Evolutionary conservation across 345 rosid genomes (phyloP), one percentile per base, ranked within the genome.

Genomic region (Bruguiera parviflora): DNA sequence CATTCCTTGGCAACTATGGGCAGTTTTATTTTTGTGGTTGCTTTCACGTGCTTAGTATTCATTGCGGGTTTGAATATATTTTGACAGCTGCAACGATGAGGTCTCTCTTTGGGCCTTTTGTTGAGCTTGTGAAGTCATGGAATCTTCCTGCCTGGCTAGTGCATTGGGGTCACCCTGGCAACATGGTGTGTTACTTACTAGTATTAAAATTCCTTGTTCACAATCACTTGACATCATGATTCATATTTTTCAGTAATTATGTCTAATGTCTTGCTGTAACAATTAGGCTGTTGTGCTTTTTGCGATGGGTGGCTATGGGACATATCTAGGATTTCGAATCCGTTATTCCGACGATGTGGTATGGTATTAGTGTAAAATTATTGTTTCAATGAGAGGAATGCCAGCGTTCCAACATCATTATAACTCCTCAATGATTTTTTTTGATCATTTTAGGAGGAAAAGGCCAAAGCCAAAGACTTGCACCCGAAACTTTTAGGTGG

Each of bases 271-370:
- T 43, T 69, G 15, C 16, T 67, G n/a, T 39, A 22, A 43, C 52
- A 70, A 33, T 69, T 55, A 95, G 96, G 99, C 96, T 5, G 96
- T 95, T 0, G 97, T 95, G 71, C 97, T 95, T 65, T 88, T 95
- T 70, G 97, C 97, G 28, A 95, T 92, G 97, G 99, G 97, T 21
- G 97, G 99, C 16, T 89, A 90, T 51, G 96, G 99, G 66, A 91
- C 97, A 22, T 95, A 88, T 73, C 82, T 95, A 52, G 99, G 97
- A 65, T 95, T 88, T 66, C 87, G 89, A 66, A 86, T 92, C 66
- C 87, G 87, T 21, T 87, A 66, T 75, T 86, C 99, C 4, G 87
- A 88, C 63, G 86, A 88, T 74, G 74, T 85, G 89, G 98, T 91
- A 79, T 85, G 87, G 49, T 20, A 18, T 31, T 32, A 65, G 28